Base-by-base conservation (phyloP, 257 asterid genomes). In the Solanum boliviense region DNA sequence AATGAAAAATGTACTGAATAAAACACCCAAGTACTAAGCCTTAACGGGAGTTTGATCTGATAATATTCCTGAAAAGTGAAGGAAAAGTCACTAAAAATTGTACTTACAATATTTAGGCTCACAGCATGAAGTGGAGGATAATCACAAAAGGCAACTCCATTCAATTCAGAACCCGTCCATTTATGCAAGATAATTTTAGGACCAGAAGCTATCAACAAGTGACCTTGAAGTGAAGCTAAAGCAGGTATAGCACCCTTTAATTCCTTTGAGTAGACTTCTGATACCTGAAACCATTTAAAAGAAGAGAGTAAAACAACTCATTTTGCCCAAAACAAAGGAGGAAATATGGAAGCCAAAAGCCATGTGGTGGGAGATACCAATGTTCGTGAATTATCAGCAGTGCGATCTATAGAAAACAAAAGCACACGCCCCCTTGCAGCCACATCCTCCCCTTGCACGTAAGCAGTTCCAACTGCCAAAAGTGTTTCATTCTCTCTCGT, bases 231-330 rank as follows among this genome's bases (percentile, higher is more conserved):
- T 85, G 99, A 93, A 52, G 99, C 98, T 52, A 97, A 90, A 90
- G 99, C 99, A 87, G 99, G 96, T 92, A 97, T 97, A 90, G 99
- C 99, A 91, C 99, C 99, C 93, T 97, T 97, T 91, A 95, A 90
- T 93, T 97, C 99, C 92, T 95, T 95, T 89, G 98, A 93, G 92
- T 94, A 95, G 48, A 94, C 96, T 91, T 97, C 99, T 31, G 94
- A 76, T 86, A 97, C 97, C 99, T 97, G 93, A 76, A 90, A 93
- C 83, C 79, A 89, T n/a, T 52, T 65, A 76, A 39, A 83, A 44
- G 13, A 75, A 87, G 34, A 87, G 81, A 87, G 36, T 13, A 88
- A 83, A 89, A 88, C 58, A 56, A 65, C 62, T 84, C 88, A 56
- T 56, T 88, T 58, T 87, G 65, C 89, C 88, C 27, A 83, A 29